phyloP scores from a whole-genome alignment of 2,329 filamentous ascomycete genomes.

The Whalleya microplaca region DNA sequence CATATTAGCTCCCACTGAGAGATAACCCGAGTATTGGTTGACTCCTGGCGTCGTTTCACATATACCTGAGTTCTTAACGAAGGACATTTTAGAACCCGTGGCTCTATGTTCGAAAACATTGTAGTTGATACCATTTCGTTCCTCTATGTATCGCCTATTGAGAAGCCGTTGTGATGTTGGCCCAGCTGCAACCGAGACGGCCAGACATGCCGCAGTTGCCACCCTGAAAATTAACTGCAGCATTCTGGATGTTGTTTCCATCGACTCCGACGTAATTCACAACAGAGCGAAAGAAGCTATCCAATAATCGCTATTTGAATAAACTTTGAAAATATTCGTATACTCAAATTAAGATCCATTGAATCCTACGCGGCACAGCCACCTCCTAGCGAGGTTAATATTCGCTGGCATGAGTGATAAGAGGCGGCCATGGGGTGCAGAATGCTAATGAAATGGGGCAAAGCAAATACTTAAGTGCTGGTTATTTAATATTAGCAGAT shows the following conservation, averaged over 20 bases:
- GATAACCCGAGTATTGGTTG: constrained; percentile 55
- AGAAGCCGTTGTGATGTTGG: not conserved
- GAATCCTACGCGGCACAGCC: not conserved
- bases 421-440: not conserved
- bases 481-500: too few relatives aligned
- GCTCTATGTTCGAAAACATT: constrained; percentile 53
- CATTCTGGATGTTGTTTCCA: not conserved
- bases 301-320: too few relatives aligned
- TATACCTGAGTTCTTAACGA: constrained; percentile 54
- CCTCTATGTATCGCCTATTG: constrained; percentile 24
- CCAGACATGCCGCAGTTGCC: constrained; percentile 2
- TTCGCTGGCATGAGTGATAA: not conserved
- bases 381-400: not conserved
- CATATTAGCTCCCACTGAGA: constrained; percentile 48
- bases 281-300: not conserved
- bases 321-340: not conserved
- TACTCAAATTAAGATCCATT: not conserved
- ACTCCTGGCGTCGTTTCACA: constrained; percentile 56
- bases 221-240: constrained; percentile 9
- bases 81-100: constrained; percentile 48
- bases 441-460: too few relatives aligned
- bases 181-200: constrained; percentile 4
- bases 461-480: too few relatives aligned
- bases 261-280: not conserved
- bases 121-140: constrained; percentile 33